Evolutionary conservation across 768 basidiomycete genomes (phyloP).

Genomic region (Clitopilus hobsonii): DNA sequence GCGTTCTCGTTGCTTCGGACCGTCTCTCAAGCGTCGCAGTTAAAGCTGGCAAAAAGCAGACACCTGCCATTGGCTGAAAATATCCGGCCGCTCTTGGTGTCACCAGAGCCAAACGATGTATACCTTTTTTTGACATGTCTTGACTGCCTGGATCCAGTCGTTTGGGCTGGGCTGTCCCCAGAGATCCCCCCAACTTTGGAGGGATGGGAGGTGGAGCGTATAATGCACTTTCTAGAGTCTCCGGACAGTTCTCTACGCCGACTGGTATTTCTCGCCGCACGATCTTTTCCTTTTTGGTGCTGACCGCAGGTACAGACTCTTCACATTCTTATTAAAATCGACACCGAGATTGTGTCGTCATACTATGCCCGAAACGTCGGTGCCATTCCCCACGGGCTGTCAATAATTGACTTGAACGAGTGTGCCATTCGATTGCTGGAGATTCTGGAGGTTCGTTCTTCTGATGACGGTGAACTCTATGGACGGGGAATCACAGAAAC

Average conservation of each 20-base stretch:
- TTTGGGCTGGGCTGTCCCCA: constrained; percentile 66
- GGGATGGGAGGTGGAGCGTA: constrained; percentile 66
- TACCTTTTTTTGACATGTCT: constrained; percentile 68
- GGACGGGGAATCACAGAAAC: constrained; percentile 43
- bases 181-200: constrained; percentile 52
- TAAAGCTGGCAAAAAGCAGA: constrained; percentile 16
- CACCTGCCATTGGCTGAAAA: constrained; percentile 31
- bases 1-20: constrained; percentile 31
- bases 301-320: constrained; percentile 47
- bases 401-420: constrained; percentile 34
- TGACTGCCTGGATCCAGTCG: constrained; percentile 44
- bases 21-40: constrained; percentile 21
- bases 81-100: constrained; percentile 57
- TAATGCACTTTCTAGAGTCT: constrained; percentile 66
- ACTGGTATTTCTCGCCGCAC: constrained; percentile 38
- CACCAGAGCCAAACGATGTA: constrained; percentile 52
- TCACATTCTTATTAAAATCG: constrained; percentile 51
- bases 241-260: constrained; percentile 52
- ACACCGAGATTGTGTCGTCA: constrained; percentile 50
- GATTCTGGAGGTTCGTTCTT: constrained; percentile 40
- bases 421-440: constrained; percentile 48
- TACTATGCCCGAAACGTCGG: constrained; percentile 45
- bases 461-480: constrained; percentile 54
- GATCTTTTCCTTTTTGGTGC: not conserved
- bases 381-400: constrained; percentile 26